Conservation (phyloP, 768 basidiomycete species). For the Mycena sanguinolenta region DNA sequence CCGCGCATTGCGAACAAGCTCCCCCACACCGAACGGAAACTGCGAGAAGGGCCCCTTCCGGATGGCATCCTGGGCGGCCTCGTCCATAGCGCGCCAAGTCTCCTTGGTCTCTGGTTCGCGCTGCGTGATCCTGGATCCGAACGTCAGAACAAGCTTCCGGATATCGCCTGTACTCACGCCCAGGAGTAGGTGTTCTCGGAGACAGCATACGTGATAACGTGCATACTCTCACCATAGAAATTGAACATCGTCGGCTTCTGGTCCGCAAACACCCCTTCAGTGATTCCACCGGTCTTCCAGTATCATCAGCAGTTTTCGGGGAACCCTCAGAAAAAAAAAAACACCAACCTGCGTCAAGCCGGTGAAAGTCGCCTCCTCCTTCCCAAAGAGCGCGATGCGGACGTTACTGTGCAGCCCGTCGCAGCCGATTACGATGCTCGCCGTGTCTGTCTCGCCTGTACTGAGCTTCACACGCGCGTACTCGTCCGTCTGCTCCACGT, state of each 20-base stretch:
- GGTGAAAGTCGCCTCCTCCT: constrained; percentile 51
- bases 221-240: constrained; percentile 52
- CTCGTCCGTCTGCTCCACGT: constrained; percentile 45
- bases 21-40: constrained; percentile 37
- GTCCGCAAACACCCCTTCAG: constrained; percentile 38
- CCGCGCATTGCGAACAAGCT: constrained; percentile 35
- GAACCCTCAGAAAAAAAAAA: not conserved
- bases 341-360: constrained; percentile 53
- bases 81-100: constrained; percentile 55
- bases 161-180: constrained; percentile 47
- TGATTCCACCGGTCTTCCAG: constrained; percentile 51
- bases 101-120: constrained; percentile 55
- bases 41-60: constrained; percentile 35
- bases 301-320: not conserved
- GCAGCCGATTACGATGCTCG: constrained; percentile 57
- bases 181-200: constrained; percentile 48
- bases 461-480: constrained; percentile 50
- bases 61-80: constrained; percentile 39
- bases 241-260: constrained; percentile 45
- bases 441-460: constrained; percentile 51
- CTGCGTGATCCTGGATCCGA: constrained; percentile 46
- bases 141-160: not conserved
- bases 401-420: constrained; percentile 61
- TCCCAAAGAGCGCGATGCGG: constrained; percentile 52
- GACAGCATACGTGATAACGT: constrained; percentile 53